These are phyloP conservation scores for Eragrostis curvula DNA, from an alignment of 176 grass and related monocot genomes.

Conservation along the genomic window DNA sequence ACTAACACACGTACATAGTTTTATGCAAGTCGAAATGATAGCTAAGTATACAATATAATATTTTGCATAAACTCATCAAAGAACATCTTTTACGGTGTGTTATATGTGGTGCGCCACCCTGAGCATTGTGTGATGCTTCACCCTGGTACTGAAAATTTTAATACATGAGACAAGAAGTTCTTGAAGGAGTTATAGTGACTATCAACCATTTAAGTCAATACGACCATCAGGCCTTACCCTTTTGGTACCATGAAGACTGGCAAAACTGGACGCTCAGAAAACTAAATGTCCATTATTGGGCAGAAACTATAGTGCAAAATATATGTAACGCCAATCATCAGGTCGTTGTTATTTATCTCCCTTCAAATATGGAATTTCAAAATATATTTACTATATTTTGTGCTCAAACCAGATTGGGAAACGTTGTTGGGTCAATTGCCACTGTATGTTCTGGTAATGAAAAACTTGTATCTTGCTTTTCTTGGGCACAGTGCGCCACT, in stretches of 20 bases:
- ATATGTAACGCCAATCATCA: background rate
- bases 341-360: background rate
- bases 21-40: background rate
- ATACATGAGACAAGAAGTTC: background rate
- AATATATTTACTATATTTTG: background rate
- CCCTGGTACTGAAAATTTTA: background rate
- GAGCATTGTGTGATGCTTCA: background rate
- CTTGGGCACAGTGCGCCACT: conserved; percentile 25
- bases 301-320: background rate
- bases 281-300: background rate
- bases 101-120: background rate
- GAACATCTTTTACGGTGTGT: background rate
- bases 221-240: background rate
- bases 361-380: background rate
- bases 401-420: conserved; percentile 32
- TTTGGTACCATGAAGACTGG: conserved; percentile 12
- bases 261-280: conserved; percentile 3
- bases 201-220: background rate
- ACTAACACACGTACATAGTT: background rate
- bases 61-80: background rate
- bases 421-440: conserved; percentile 30
- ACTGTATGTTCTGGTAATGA: conserved; percentile 21
- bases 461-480: conserved; percentile 34
- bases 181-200: background rate
- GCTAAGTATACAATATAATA: background rate